Conservation (phyloP, 768 basidiomycete species). For the Sarcodon sp. region DNA sequence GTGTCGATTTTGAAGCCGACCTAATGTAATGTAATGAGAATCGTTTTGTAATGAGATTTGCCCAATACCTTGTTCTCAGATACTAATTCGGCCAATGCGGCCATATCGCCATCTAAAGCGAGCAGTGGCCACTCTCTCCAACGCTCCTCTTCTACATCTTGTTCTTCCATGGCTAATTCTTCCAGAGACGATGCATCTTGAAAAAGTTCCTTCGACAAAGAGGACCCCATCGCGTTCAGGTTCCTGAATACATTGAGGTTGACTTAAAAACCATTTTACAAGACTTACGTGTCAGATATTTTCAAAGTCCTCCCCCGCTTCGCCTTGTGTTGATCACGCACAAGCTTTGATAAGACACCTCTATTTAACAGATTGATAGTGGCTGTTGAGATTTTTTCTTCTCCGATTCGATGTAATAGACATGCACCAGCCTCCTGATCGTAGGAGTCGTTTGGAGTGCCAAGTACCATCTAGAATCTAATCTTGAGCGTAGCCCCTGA, state of each 20-base stretch:
- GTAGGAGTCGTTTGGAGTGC: constrained; percentile 60
- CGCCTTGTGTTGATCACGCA: constrained; percentile 46
- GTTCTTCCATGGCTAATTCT: constrained; percentile 30
- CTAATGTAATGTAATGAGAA: constrained; percentile 14
- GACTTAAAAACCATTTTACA: neutral
- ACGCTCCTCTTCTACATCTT: constrained; percentile 21
- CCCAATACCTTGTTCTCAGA: constrained; percentile 57
- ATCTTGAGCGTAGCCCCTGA: neutral
- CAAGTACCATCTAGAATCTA: constrained; percentile 54
- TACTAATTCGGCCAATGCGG: constrained; percentile 66
- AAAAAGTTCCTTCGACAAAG: constrained; percentile 34
- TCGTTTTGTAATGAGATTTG: constrained; percentile 3
- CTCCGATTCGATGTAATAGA: constrained; percentile 44
- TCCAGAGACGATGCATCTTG: constrained; percentile 60
- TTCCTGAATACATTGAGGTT: neutral
- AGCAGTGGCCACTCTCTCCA: constrained; percentile 75
- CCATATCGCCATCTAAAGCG: constrained; percentile 71
- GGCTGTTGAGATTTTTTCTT: constrained; percentile 40
- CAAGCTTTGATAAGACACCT: constrained; percentile 52
- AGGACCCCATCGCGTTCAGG: neutral
- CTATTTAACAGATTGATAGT: constrained; percentile 48
- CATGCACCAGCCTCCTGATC: constrained; percentile 42
- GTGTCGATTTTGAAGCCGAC: constrained; percentile 66
- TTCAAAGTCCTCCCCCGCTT: constrained; percentile 66
- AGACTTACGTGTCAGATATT: constrained; percentile 55